These are phyloP conservation scores for Oenanthe sinensis DNA, from an alignment of 129 eudicot species.

Conservation along the genomic window DNA sequence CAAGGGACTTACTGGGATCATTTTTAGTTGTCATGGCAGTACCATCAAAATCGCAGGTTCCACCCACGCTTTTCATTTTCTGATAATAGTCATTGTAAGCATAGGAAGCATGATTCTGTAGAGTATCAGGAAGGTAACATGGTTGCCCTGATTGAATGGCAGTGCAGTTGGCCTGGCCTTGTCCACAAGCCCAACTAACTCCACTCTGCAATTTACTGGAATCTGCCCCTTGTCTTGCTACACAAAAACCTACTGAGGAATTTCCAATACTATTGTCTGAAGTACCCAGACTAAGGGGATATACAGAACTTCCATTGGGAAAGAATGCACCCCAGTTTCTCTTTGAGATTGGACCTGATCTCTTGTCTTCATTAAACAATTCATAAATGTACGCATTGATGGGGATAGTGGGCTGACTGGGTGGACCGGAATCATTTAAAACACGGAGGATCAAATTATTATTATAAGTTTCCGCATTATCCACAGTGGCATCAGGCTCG, in stretches of 20 bases:
- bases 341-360: conserved; percentile 62
- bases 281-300: conserved; percentile 35
- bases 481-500: conserved; percentile 67
- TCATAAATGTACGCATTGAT: conserved; percentile 69
- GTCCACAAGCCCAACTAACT: conserved; percentile 81
- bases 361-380: conserved; percentile 65
- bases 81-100: conserved; percentile 88
- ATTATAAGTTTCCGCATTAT: conserved; percentile 56
- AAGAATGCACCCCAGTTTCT: conserved; percentile 62
- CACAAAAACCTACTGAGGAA: conserved; percentile 52
- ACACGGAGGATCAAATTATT: conserved; percentile 61
- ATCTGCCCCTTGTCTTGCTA: conserved; percentile 56
- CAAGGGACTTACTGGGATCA: conserved; percentile 71
- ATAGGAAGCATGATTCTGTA: conserved; percentile 79
- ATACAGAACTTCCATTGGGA: conserved; percentile 58
- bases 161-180: conserved; percentile 65
- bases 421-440: conserved; percentile 61
- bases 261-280: conserved; percentile 25
- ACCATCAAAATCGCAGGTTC: conserved; percentile 78
- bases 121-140: conserved; percentile 59
- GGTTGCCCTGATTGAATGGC: conserved; percentile 74
- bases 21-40: conserved; percentile 48
- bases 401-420: conserved; percentile 57
- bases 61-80: conserved; percentile 61
- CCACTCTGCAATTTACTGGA: conserved; percentile 43